A percentile compares a stretch with the other conserved stretches of the same genome.
phyloP scores from a whole-genome alignment of 805 yeast species.

The Candida silvatica region DNA sequence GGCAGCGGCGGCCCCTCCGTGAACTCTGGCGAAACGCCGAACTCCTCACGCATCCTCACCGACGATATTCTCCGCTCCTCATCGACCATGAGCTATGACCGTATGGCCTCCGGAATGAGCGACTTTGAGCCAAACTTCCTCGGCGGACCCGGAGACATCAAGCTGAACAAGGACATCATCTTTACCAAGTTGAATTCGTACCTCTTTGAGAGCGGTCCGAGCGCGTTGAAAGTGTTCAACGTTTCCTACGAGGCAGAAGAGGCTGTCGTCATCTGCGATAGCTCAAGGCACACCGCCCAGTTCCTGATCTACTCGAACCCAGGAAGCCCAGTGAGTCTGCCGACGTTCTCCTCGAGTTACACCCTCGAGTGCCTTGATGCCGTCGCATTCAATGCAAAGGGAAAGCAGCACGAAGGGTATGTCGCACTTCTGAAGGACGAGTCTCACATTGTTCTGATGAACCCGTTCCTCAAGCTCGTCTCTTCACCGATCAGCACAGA shows the following conservation, averaged over 20 bases:
- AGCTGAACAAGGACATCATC: conserved; percentile 58
- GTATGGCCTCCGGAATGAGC: conserved; percentile 36
- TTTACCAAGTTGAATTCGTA: conserved; percentile 48
- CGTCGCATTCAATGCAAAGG: conserved; percentile 24
- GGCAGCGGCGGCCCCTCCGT: conserved; percentile 2
- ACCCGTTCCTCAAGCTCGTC: conserved; percentile 48
- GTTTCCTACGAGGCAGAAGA: conserved; percentile 47
- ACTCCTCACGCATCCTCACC: conserved; percentile 33
- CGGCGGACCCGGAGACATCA: too few relatives aligned
- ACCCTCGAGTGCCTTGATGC: conserved; percentile 28
- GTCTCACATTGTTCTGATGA: conserved; percentile 32
- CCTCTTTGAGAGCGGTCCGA: conserved; percentile 24
- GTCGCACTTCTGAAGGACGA: conserved; percentile 32
- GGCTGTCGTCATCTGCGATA: conserved; percentile 49
- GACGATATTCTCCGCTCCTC: conserved; percentile 25
- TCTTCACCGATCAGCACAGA: conserved; percentile 27
- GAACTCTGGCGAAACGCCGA: conserved; percentile 36
- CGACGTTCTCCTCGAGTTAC: conserved; percentile 14
- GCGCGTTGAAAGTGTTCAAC: conserved; percentile 27
- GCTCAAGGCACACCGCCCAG: conserved; percentile 30
- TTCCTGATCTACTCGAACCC: conserved; percentile 40
- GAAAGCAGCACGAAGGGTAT: conserved; percentile 31
- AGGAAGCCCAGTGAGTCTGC: conserved; percentile 19
- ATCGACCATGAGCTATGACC: conserved; percentile 32
- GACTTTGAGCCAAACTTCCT: conserved; percentile 21